Percentiles rank a stretch among this genome's conserved stretches.
Conservation (phyloP, 2,329 filamentous ascomycete species). For the Pseudohalonectria lignicola region DNA sequence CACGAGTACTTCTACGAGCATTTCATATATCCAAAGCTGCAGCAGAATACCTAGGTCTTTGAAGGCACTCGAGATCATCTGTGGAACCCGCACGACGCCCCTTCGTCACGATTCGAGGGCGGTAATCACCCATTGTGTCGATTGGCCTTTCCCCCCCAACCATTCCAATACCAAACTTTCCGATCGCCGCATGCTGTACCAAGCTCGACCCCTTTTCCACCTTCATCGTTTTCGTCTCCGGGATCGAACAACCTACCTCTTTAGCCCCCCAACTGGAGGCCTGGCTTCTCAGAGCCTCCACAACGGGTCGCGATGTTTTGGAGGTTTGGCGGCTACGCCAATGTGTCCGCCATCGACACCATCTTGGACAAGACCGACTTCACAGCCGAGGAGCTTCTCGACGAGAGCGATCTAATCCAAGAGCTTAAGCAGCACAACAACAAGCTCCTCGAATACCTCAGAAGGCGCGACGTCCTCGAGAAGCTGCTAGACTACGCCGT, state of each 20-base stretch:
- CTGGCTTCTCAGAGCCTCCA: not conserved
- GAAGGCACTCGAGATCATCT: not conserved
- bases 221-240: not conserved
- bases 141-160: not conserved
- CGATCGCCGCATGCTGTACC: conserved; percentile 1
- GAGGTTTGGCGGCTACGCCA: conserved; percentile 98
- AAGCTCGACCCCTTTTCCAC: not conserved
- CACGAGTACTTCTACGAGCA: conserved; percentile 15
- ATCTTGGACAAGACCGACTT: conserved; percentile 96
- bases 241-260: not conserved
- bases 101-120: not conserved
- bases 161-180: not conserved
- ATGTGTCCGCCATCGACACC: conserved; percentile 90
- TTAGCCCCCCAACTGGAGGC: not conserved
- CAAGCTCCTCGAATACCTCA: conserved; percentile 91
- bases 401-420: conserved; percentile 92
- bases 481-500: conserved; percentile 85
- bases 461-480: conserved; percentile 76
- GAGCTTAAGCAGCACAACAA: conserved; percentile 98
- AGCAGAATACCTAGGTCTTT: not conserved
- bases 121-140: not conserved
- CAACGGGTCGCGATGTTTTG: conserved; percentile 77
- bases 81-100: not conserved
- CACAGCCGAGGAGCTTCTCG: conserved; percentile 87
- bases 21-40: conserved; percentile 1